phyloP scores from a whole-genome alignment of 768 basidiomycete species.

The Leccinum rimulosum region DNA sequence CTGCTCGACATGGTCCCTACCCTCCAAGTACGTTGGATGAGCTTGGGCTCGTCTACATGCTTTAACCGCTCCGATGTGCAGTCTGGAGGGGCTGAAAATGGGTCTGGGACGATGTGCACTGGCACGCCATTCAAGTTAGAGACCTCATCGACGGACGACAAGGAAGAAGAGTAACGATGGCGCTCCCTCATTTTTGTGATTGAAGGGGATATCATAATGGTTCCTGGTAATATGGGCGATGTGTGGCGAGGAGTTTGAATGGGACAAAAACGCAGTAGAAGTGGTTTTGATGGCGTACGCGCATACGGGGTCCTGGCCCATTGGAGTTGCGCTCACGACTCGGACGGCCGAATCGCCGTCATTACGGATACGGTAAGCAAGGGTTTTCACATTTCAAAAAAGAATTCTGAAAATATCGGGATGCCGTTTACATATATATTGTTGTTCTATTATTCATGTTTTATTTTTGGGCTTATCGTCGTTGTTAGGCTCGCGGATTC shows the following conservation, averaged over 20 bases:
- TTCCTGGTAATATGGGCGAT: constrained; percentile 32
- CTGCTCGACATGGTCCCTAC: constrained; percentile 41
- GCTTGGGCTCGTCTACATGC: constrained; percentile 8
- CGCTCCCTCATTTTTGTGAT: constrained; percentile 12
- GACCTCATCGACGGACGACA: constrained; percentile 25
- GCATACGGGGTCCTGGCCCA: constrained; percentile 40
- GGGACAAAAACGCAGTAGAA: constrained; percentile 64
- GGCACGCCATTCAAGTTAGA: constrained; percentile 24
- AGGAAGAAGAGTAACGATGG: constrained; percentile 30
- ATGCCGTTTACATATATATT: background rate
- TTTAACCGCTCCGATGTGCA: background rate
- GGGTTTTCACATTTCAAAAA: too few species aligned
- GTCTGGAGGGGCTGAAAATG: constrained; percentile 48
- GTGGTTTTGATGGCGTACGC: constrained; percentile 77
- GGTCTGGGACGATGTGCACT: constrained; percentile 33
- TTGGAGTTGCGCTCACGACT: constrained; percentile 17
- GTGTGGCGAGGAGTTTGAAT: constrained; percentile 55
- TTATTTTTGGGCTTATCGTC: background rate
- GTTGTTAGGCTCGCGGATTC: constrained; percentile 58
- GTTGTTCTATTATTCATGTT: background rate
- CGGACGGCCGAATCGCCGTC: constrained; percentile 60
- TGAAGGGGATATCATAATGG: constrained; percentile 43
- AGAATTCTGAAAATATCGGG: background rate
- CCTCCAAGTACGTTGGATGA: constrained; percentile 19
- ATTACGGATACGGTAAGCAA: constrained; percentile 63